These are phyloP conservation scores for Pythium dissotocum DNA, from an alignment of 352 stramenopile species.

Conservation along the genomic window DNA sequence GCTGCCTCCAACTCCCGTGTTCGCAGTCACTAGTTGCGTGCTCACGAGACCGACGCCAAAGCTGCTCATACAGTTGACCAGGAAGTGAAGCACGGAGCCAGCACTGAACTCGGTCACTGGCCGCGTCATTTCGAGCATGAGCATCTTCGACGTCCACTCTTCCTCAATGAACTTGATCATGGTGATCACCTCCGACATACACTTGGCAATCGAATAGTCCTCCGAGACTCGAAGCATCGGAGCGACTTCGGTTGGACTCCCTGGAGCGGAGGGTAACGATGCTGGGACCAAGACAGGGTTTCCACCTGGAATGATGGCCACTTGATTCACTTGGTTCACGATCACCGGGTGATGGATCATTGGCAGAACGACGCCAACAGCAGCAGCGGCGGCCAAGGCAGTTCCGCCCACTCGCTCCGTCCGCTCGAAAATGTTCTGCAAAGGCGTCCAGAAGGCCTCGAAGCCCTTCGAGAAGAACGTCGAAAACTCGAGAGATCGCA, in stretches of 20 bases:
- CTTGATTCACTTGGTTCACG: not conserved
- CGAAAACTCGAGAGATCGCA: slow-evolving; percentile 64
- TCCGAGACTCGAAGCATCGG: not conserved
- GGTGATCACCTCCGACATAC: slow-evolving; percentile 60
- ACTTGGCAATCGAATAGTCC: slow-evolving; percentile 42
- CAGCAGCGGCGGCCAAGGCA: slow-evolving; percentile 17
- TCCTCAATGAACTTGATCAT: slow-evolving; percentile 70
- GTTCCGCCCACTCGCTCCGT: slow-evolving; percentile 24
- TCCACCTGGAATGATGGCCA: not conserved
- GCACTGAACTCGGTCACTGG: slow-evolving; percentile 57
- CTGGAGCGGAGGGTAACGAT: not conserved
- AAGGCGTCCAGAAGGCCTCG: slow-evolving; percentile 62
- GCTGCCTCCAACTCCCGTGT: slow-evolving; percentile 32
- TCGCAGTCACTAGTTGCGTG: slow-evolving; percentile 58
- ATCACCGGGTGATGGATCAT: slow-evolving; percentile 4
- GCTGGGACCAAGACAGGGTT: not conserved
- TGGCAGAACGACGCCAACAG: slow-evolving; percentile 24
- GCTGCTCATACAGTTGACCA: slow-evolving; percentile 71
- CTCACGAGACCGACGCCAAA: slow-evolving; percentile 62
- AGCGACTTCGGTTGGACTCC: not conserved
- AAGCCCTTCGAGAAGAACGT: slow-evolving; percentile 64
- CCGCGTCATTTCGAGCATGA: slow-evolving; percentile 76
- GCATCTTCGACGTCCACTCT: slow-evolving; percentile 72
- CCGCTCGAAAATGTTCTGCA: slow-evolving; percentile 60
- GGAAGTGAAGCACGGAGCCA: slow-evolving; percentile 59